Percentiles rank a stretch among this genome's conserved stretches.
Evolutionary conservation across 1,139 yeast species (phyloP).

Genomic region (Oligophagozyma castellii): DNA sequence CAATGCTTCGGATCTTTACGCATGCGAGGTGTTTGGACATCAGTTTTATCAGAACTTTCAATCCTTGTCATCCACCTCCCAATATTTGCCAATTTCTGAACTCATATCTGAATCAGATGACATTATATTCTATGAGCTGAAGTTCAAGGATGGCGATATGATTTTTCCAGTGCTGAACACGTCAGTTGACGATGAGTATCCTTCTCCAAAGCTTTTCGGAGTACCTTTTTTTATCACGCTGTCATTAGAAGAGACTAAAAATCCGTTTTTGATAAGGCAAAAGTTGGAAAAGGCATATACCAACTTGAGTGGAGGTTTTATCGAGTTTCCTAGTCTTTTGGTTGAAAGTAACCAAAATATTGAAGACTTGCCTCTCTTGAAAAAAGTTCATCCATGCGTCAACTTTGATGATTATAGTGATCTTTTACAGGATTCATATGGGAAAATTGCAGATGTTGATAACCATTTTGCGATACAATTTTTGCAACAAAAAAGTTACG

Average conservation of each 20-base stretch:
- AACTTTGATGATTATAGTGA: slow-evolving; percentile 7
- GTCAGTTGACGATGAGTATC: slow-evolving; percentile 30
- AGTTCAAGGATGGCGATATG: slow-evolving; percentile 29
- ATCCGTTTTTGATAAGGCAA: slow-evolving; percentile 40
- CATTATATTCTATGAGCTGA: slow-evolving; percentile 57
- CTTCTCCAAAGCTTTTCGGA: slow-evolving; percentile 38
- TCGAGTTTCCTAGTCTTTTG: slow-evolving; percentile 11
- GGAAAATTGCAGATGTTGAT: slow-evolving; percentile 6
- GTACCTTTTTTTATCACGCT: slow-evolving; percentile 62
- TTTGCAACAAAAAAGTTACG: slow-evolving; percentile 7
- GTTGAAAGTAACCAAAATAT: slow-evolving; percentile 1
- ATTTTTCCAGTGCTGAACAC: slow-evolving; percentile 61
- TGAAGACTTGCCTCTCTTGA: slow-evolving; percentile 13
- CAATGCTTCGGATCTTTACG: slow-evolving; percentile 34
- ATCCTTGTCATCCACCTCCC: slow-evolving; percentile 39
- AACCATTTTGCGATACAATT: slow-evolving; percentile 33
- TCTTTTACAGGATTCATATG: slow-evolving; percentile 9
- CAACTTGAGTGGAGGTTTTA: slow-evolving; percentile 28
- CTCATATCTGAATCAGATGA: slow-evolving; percentile 51
- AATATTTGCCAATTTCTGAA: slow-evolving; percentile 56
- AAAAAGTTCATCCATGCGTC: slow-evolving; percentile 9
- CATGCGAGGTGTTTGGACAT: slow-evolving; percentile 59
- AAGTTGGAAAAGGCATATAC: slow-evolving; percentile 37
- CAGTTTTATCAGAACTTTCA: slow-evolving; percentile 63
- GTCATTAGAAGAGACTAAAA: slow-evolving; percentile 33